phyloP scores from a whole-genome alignment of 2,329 filamentous ascomycete genomes.

The Scortechinia acanthostroma region DNA sequence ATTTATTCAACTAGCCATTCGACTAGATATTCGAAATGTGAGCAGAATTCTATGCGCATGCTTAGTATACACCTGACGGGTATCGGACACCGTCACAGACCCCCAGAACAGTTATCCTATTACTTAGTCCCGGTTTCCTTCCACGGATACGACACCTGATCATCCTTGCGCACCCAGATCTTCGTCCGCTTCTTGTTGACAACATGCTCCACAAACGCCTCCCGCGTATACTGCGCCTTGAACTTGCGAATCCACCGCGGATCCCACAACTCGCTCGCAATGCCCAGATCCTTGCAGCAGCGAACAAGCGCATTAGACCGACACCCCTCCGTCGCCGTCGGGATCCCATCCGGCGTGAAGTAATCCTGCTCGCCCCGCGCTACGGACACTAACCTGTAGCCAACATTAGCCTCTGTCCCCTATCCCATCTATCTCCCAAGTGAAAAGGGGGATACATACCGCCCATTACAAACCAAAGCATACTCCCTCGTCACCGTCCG shows the following conservation, averaged over 20 bases:
- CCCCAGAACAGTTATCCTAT: too few species aligned
- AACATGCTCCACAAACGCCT: slow-evolving; percentile 64
- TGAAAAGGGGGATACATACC: slow-evolving; percentile 32
- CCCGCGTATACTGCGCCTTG: slow-evolving; percentile 50
- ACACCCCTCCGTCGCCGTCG: slow-evolving; percentile 70
- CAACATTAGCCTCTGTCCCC: too few species aligned
- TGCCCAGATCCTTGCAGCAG: slow-evolving; percentile 70
- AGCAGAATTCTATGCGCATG: too few species aligned
- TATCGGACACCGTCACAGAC: too few species aligned
- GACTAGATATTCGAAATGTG: too few species aligned
- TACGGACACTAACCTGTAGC: slow-evolving; percentile 57
- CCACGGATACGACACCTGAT: slow-evolving; percentile 37
- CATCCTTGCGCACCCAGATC: slow-evolving; percentile 65
- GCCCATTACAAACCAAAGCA: slow-evolving; percentile 61
- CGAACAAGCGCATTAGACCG: slow-evolving; percentile 72
- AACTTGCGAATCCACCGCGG: slow-evolving; percentile 65
- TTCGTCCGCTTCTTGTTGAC: slow-evolving; percentile 64
- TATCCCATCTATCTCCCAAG: too few species aligned
- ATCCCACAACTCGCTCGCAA: slow-evolving; percentile 70
- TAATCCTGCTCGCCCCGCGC: slow-evolving; percentile 71
- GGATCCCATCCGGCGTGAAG: slow-evolving; percentile 67
- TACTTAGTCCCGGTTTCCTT: slow-evolving; percentile 10
- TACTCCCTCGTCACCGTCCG: slow-evolving; percentile 64
- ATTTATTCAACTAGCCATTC: too few species aligned
- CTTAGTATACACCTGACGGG: too few species aligned